phyloP scores from a whole-genome alignment of 805 yeast species.

The Yamadazyma philogaea region DNA sequence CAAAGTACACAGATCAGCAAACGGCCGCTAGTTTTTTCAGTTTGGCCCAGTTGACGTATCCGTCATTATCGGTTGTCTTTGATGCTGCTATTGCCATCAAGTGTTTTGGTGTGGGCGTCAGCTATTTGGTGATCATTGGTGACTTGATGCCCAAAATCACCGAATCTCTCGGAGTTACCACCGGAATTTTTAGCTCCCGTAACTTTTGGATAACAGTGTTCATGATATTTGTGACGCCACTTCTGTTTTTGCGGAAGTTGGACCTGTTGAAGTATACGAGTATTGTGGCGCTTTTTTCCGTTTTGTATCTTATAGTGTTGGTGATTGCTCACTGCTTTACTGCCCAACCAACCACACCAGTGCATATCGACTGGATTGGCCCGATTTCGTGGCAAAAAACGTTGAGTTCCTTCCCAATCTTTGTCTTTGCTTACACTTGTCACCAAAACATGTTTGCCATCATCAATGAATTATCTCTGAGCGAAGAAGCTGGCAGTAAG shows the following conservation, averaged over 20 bases:
- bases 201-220: slow-evolving; percentile 54
- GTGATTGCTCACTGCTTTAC: slow-evolving; percentile 49
- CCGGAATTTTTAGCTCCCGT: slow-evolving; percentile 27
- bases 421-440: slow-evolving; percentile 79
- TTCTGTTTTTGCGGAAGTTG: slow-evolving; percentile 57
- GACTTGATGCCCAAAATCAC: slow-evolving; percentile 67
- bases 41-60: slow-evolving; percentile 59
- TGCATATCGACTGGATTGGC: slow-evolving; percentile 30
- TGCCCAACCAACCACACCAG: slow-evolving; percentile 9
- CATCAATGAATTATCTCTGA: slow-evolving; percentile 58
- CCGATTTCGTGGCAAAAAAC: slow-evolving; percentile 38
- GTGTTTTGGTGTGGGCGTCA: slow-evolving; percentile 74
- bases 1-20: slow-evolving; percentile 44
- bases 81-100: slow-evolving; percentile 73
- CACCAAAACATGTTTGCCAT: slow-evolving; percentile 79
- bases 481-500: slow-evolving; percentile 33
- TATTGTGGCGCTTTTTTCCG: slow-evolving; percentile 63
- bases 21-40: slow-evolving; percentile 44
- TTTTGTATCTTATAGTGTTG: slow-evolving; percentile 57
- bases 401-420: slow-evolving; percentile 65
- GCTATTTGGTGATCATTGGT: slow-evolving; percentile 71
- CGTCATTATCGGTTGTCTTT: slow-evolving; percentile 64
- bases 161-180: slow-evolving; percentile 31
- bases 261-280: slow-evolving; percentile 72
- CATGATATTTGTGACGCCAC: slow-evolving; percentile 56